Conservation (phyloP, 2,329 filamentous ascomycete species). For the Cordyceps cateniannulata region DNA sequence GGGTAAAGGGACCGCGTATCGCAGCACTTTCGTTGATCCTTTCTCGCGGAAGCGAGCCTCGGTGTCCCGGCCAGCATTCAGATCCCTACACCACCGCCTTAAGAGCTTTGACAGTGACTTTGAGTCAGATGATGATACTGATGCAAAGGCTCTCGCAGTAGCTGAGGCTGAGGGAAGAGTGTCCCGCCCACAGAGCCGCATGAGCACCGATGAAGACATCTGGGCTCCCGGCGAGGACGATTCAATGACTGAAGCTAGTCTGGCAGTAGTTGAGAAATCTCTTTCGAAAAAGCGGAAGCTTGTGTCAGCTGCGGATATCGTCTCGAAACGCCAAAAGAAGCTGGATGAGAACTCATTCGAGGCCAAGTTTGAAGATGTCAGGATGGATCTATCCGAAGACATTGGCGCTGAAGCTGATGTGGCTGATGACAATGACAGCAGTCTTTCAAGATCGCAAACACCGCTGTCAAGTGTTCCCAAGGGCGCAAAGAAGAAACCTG, state of each 20-base stretch:
- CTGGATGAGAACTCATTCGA: slow-evolving; percentile 72
- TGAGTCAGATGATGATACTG: slow-evolving; percentile 81
- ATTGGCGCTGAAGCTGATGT: slow-evolving; percentile 41
- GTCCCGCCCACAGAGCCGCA: slow-evolving; percentile 71
- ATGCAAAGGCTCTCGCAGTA: slow-evolving; percentile 49
- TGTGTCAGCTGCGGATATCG: slow-evolving; percentile 56
- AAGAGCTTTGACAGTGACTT: slow-evolving; percentile 58
- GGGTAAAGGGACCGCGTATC: slow-evolving; percentile 44
- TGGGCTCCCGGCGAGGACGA: slow-evolving; percentile 53
- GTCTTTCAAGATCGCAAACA: slow-evolving; percentile 40
- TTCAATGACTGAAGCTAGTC: slow-evolving; percentile 66
- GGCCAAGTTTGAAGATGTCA: slow-evolving; percentile 48
- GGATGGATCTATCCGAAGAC: slow-evolving; percentile 44
- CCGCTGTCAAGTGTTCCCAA: slow-evolving; percentile 29
- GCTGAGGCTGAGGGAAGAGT: slow-evolving; percentile 82
- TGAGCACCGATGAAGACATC: slow-evolving; percentile 55
- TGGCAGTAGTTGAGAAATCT: slow-evolving; percentile 52
- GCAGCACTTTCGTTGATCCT: slow-evolving; percentile 60
- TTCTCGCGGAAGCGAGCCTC: slow-evolving; percentile 59
- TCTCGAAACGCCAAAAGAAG: slow-evolving; percentile 76
- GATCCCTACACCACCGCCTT: slow-evolving; percentile 72
- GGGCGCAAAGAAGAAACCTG: slow-evolving; percentile 42
- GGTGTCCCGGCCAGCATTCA: slow-evolving; percentile 54
- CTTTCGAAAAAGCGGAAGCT: slow-evolving; percentile 67
- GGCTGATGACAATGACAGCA: slow-evolving; percentile 41